Percentiles rank a stretch among this genome's conserved stretches.
phyloP scores from a whole-genome alignment of 2,329 filamentous ascomycete genomes.

The Rhexocercosporidium sp. region DNA sequence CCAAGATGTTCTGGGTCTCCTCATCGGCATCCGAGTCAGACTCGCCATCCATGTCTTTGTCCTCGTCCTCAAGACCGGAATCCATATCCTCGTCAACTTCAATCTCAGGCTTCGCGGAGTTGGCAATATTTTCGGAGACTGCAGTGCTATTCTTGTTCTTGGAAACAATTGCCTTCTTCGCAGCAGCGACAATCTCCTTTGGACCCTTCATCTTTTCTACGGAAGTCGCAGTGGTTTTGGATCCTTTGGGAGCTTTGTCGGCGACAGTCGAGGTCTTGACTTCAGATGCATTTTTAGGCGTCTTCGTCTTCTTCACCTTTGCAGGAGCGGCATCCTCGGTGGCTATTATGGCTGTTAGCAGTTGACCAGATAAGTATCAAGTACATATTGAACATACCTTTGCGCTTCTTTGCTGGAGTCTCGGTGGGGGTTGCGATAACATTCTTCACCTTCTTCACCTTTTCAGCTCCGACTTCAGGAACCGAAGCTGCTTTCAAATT shows the following conservation, averaged over 20 bases:
- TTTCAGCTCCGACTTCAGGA: slow-evolving; percentile 42
- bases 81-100: slow-evolving; percentile 18
- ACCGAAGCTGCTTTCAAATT: slow-evolving; percentile 42
- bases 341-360: slow-evolving; percentile 30
- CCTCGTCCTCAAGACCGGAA: slow-evolving; percentile 25
- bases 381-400: slow-evolving; percentile 33
- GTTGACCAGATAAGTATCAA: background rate
- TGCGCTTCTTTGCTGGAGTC: slow-evolving; percentile 41
- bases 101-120: slow-evolving; percentile 18
- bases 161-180: slow-evolving; percentile 19
- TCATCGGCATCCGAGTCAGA: slow-evolving; percentile 50
- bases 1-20: slow-evolving; percentile 57
- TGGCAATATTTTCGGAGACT: slow-evolving; percentile 16
- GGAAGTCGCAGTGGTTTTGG: background rate
- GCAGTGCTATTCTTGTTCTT: slow-evolving; percentile 19
- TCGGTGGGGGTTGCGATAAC: slow-evolving; percentile 31
- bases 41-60: slow-evolving; percentile 26
- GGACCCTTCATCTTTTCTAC: background rate
- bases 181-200: slow-evolving; percentile 5
- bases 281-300: slow-evolving; percentile 27
- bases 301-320: slow-evolving; percentile 44
- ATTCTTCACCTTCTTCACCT: slow-evolving; percentile 48
- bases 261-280: slow-evolving; percentile 36
- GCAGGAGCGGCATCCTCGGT: slow-evolving; percentile 39
- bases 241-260: slow-evolving; percentile 4